Conservation (phyloP, 768 basidiomycete species). For the Podaxis sp. region DNA sequence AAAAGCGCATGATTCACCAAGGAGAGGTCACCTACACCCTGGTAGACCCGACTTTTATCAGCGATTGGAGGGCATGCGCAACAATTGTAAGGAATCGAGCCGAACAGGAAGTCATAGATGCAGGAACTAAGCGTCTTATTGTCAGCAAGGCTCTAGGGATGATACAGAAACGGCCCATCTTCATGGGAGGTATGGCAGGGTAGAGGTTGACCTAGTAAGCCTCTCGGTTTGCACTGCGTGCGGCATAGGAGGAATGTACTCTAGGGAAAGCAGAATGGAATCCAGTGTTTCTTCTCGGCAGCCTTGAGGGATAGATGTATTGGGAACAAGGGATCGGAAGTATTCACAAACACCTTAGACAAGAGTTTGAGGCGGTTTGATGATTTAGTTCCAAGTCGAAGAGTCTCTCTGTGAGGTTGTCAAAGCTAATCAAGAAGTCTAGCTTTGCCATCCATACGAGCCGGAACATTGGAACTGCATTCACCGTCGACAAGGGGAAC, state of each 20-base stretch:
- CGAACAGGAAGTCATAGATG: slow-evolving; percentile 63
- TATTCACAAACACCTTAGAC: slow-evolving; percentile 72
- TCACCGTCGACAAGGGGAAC: not conserved
- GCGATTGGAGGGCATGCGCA: no score
- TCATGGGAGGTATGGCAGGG: slow-evolving; percentile 15
- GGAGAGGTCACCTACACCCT: no score
- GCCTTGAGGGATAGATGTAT: slow-evolving; percentile 34
- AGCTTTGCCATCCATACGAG: slow-evolving; percentile 68
- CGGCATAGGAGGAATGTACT: not conserved
- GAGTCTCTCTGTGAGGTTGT: slow-evolving; percentile 57
- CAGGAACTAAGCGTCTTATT: slow-evolving; percentile 67
- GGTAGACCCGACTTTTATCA: no score
- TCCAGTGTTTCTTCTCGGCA: not conserved
- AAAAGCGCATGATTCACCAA: slow-evolving; percentile 7
- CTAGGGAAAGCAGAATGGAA: not conserved
- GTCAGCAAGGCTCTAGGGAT: slow-evolving; percentile 56
- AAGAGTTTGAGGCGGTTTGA: slow-evolving; percentile 52
- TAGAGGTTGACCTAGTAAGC: slow-evolving; percentile 6
- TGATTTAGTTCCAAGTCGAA: slow-evolving; percentile 51
- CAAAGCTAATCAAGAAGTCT: slow-evolving; percentile 60
- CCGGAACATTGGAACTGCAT: slow-evolving; percentile 40
- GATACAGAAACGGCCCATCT: slow-evolving; percentile 44
- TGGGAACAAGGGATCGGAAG: slow-evolving; percentile 61
- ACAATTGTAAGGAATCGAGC: slow-evolving; percentile 42
- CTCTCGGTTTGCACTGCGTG: not conserved